A percentile compares a stretch with the other conserved stretches of the same genome.
phyloP scores from a whole-genome alignment of 75 land plant genomes.

The Sequoia sempervirens region DNA sequence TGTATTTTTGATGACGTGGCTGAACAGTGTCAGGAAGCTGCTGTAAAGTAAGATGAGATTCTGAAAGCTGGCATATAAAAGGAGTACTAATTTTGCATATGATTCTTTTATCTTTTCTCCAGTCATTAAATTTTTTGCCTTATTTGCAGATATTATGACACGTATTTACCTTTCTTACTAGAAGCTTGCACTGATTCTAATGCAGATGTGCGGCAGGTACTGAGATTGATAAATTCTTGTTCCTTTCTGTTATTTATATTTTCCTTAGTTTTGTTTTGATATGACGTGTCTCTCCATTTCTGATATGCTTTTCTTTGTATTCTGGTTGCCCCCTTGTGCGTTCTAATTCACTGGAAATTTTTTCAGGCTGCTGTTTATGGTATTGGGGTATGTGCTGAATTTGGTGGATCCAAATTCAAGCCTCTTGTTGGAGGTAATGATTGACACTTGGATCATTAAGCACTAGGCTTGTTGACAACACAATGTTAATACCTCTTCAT shows the following conservation, averaged over 20 bases:
- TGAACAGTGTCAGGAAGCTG: slow-evolving; percentile 75
- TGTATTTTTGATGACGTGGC: slow-evolving; percentile 93
- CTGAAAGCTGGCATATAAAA: neutral
- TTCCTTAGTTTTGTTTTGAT: neutral
- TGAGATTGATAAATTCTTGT: neutral
- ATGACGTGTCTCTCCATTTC: neutral
- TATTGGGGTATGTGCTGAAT: slow-evolving; percentile 88
- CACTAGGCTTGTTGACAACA: neutral
- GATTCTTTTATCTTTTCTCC: neutral
- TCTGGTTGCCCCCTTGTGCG: neutral
- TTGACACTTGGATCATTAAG: neutral
- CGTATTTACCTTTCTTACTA: slow-evolving; percentile 72
- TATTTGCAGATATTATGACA: slow-evolving; percentile 70
- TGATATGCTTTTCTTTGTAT: slow-evolving; percentile 4
- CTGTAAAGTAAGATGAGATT: slow-evolving; percentile 45
- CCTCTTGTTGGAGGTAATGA: slow-evolving; percentile 80
- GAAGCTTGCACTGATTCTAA: slow-evolving; percentile 79
- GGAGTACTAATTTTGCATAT: neutral
- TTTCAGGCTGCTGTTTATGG: slow-evolving; percentile 90
- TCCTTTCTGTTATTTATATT: neutral
- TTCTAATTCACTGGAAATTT: neutral
- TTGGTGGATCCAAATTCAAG: slow-evolving; percentile 64
- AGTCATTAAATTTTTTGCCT: slow-evolving; percentile 1
- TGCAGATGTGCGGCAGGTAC: slow-evolving; percentile 78
- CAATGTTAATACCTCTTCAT: neutral